Conservation (phyloP, 345 rosid genomes). For the Arabidopsis thaliana region TAIR10.1 NC_003071.7:14358501-14359000, state of each 20-base stretch:
- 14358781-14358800: conserved; percentile 56
- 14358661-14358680: conserved; percentile 83
- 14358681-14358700: conserved; percentile 82
- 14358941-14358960: not conserved
- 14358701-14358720: conserved; percentile 79
- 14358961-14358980: conserved; percentile 2
- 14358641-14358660: conserved; percentile 32
- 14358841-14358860: not conserved
- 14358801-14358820: conserved; percentile 10
- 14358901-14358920: conserved; percentile 2
- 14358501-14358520: conserved; percentile 67
- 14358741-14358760: conserved; percentile 70
- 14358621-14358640: conserved; percentile 16
- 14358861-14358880: conserved; percentile 12
- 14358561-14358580: conserved; percentile 67
- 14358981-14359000: not conserved
- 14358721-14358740: conserved; percentile 60
- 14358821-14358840: conserved; percentile 20
- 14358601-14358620: not conserved
- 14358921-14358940: conserved; percentile 6
- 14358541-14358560: conserved; percentile 59
- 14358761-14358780: conserved; percentile 78
- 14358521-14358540: conserved; percentile 60
- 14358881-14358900: not conserved
- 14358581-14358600: conserved; percentile 6